Conservation (phyloP, 1,139 yeast species). For the Geotrichum carabidarum region DNA sequence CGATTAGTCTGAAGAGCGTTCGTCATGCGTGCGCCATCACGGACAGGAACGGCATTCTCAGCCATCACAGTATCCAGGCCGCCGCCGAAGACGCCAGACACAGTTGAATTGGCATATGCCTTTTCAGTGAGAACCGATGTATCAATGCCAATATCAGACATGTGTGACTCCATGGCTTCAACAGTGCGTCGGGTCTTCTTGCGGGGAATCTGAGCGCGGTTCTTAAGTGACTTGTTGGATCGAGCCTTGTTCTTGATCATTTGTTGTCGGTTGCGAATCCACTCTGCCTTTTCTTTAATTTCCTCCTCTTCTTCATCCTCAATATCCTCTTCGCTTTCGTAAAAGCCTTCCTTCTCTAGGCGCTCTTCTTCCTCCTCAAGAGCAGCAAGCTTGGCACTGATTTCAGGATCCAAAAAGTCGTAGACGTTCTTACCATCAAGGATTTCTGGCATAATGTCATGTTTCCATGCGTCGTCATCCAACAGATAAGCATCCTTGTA, state of each 20-base stretch:
- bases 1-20: conserved; percentile 68
- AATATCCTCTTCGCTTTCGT: conserved; percentile 65
- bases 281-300: conserved; percentile 76
- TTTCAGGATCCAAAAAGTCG: conserved; percentile 95
- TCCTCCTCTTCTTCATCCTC: conserved; percentile 61
- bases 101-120: conserved; percentile 39
- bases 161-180: conserved; percentile 77
- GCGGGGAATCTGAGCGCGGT: conserved; percentile 90
- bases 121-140: conserved; percentile 50
- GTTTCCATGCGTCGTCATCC: conserved; percentile 97
- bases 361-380: conserved; percentile 95
- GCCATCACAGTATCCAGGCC: conserved; percentile 75
- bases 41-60: conserved; percentile 36
- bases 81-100: conserved; percentile 40
- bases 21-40: conserved; percentile 40
- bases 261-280: conserved; percentile 96
- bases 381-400: conserved; percentile 86
- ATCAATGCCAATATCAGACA: conserved; percentile 87
- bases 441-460: conserved; percentile 94
- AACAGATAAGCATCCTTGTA: conserved; percentile 84
- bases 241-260: conserved; percentile 86
- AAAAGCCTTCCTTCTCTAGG: conserved; percentile 90
- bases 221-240: conserved; percentile 79
- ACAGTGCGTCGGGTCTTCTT: conserved; percentile 74
- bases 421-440: conserved; percentile 94